Conservation (phyloP, 106 monocot species). For the Dendrobium nobile region DNA sequence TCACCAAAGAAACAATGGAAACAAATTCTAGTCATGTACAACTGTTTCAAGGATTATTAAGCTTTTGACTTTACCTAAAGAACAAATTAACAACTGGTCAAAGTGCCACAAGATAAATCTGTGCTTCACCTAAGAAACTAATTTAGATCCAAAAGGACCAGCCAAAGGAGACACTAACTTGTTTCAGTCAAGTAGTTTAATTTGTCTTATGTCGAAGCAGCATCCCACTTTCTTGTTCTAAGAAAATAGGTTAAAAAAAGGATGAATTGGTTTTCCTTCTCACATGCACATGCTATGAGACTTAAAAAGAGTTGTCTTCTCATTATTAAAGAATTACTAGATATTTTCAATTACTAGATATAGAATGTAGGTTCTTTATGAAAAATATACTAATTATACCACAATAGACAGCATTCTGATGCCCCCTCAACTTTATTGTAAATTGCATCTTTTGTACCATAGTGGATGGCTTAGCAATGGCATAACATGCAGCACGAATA, state of each 20-base stretch:
- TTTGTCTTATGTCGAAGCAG: background rate
- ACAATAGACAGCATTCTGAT: slow-evolving; percentile 97
- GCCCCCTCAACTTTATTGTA: slow-evolving; percentile 86
- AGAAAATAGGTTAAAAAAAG: background rate
- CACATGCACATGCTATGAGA: background rate
- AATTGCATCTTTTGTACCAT: slow-evolving; percentile 93
- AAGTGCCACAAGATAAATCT: background rate
- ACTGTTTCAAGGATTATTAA: background rate
- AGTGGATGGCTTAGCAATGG: slow-evolving; percentile 86
- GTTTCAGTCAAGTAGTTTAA: background rate
- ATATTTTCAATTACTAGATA: background rate
- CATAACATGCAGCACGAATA: slow-evolving; percentile 91
- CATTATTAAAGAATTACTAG: background rate
- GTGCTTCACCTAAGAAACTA: background rate
- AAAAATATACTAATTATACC: slow-evolving; percentile 32
- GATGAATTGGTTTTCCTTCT: background rate
- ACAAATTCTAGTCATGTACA: background rate
- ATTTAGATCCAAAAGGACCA: background rate
- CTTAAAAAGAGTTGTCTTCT: background rate
- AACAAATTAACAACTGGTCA: background rate
- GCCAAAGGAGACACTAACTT: background rate
- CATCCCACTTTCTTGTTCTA: background rate
- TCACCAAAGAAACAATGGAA: background rate
- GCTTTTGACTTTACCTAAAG: background rate
- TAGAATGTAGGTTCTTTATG: background rate